A percentile compares a stretch with the other conserved stretches of the same genome.
phyloP scores from a whole-genome alignment of 441 rosid species.

The Pelargonium citronellum region DNA sequence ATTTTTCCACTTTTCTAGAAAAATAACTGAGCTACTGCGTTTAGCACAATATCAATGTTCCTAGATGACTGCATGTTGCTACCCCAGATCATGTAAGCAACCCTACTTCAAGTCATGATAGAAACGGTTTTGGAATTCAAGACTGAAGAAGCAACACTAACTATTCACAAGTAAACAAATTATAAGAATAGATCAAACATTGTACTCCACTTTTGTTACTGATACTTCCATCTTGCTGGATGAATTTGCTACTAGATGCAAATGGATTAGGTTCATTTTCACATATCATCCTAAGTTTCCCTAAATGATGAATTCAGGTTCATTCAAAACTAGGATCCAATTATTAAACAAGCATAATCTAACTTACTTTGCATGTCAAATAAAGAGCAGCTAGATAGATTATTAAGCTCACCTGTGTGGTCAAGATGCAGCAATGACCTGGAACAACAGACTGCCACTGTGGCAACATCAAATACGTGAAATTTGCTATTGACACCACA shows the following conservation, averaged over 20 bases:
- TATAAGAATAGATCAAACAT: background rate
- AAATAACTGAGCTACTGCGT: background rate
- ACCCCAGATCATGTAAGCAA: background rate
- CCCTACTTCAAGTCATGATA: background rate
- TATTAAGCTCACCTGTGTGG: conserved; percentile 53
- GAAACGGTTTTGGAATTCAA: background rate
- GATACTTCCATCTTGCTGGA: background rate
- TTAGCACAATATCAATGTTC: background rate
- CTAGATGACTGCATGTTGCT: background rate
- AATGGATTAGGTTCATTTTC: background rate
- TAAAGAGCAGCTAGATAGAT: background rate
- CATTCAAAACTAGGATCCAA: background rate
- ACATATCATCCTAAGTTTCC: background rate
- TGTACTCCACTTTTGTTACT: background rate
- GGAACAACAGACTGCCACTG: conserved; percentile 63
- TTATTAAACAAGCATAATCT: background rate
- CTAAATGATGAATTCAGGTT: background rate
- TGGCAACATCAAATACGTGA: conserved; percentile 78
- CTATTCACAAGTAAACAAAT: background rate
- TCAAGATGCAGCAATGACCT: conserved; percentile 85
- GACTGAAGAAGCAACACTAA: background rate
- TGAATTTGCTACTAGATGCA: background rate
- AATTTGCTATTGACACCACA: conserved; percentile 76
- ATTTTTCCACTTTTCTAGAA: background rate
- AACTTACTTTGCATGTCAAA: background rate